Evolutionary conservation across 2,329 filamentous ascomycete species (phyloP).

Genomic region (Colletotrichum costaricense): DNA sequence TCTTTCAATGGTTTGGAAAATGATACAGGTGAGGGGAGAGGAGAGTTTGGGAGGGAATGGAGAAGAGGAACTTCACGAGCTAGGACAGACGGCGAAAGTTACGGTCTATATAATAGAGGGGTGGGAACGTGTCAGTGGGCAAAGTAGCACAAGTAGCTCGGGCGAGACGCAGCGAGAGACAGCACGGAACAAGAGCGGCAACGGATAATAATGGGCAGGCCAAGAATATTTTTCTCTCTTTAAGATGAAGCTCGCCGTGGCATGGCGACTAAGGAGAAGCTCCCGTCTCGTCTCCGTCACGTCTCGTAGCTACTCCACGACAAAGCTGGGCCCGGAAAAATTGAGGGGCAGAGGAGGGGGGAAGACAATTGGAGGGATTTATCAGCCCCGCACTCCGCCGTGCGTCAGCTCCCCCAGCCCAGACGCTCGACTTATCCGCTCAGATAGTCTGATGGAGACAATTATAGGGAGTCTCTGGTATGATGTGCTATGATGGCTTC

Average conservation of each 20-base stretch:
- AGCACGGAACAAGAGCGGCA: not conserved
- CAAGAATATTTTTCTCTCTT: slow-evolving; percentile 3
- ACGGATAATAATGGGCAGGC: not conserved
- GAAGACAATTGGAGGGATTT: slow-evolving; percentile 39
- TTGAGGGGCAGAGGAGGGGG: slow-evolving; percentile 47
- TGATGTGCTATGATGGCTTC: not conserved
- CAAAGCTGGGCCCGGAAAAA: slow-evolving; percentile 45
- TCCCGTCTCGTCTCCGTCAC: slow-evolving; percentile 9
- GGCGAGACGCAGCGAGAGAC: slow-evolving; percentile 20
- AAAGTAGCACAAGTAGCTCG: slow-evolving; percentile 11
- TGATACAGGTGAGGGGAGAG: not conserved
- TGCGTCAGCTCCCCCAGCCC: slow-evolving; percentile 24
- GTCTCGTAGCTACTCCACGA: slow-evolving; percentile 11
- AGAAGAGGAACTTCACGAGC: not conserved
- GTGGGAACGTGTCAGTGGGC: not conserved
- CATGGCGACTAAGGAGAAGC: slow-evolving; percentile 5
- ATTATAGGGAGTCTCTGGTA: not conserved
- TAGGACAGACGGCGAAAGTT: not conserved
- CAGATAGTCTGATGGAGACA: not conserved
- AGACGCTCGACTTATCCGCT: not conserved
- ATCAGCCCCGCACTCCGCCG: slow-evolving; percentile 30
- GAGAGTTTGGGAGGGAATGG: not conserved
- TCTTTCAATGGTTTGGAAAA: slow-evolving; percentile 21
- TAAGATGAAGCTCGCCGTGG: slow-evolving; percentile 23
- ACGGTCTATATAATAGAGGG: slow-evolving; percentile 25